Conservation (phyloP, 2,329 filamentous ascomycete genomes). For the Stemphylium vesicarium region DNA sequence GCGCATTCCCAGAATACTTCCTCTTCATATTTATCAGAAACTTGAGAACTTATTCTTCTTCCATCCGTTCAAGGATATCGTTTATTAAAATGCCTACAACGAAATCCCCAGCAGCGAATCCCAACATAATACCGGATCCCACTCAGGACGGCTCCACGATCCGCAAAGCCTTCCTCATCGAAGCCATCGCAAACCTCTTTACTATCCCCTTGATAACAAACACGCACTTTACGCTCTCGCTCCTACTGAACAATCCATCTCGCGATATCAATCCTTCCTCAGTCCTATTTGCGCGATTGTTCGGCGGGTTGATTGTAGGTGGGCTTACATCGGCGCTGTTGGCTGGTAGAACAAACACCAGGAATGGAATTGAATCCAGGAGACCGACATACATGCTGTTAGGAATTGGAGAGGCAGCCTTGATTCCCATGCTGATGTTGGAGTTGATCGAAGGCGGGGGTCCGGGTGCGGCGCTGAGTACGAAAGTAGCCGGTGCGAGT, state of each 20-base stretch:
- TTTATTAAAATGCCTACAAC: neutral
- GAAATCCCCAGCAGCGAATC: conserved; percentile 32
- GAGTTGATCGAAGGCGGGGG: conserved; percentile 27
- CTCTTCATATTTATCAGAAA: neutral
- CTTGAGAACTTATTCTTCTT: neutral
- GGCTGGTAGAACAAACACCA: conserved; percentile 28
- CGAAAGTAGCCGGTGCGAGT: conserved; percentile 20
- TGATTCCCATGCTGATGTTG: conserved; percentile 29
- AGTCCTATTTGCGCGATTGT: conserved; percentile 33
- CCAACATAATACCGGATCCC: conserved; percentile 22
- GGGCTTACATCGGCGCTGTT: conserved; percentile 33
- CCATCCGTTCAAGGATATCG: neutral
- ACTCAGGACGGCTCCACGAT: conserved; percentile 24
- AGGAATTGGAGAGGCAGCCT: conserved; percentile 26
- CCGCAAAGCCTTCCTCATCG: conserved; percentile 35
- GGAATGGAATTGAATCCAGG: conserved; percentile 34
- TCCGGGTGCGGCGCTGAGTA: conserved; percentile 26
- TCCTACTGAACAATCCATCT: conserved; percentile 26
- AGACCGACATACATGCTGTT: conserved; percentile 32
- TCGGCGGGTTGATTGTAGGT: conserved; percentile 31
- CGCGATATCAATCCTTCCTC: conserved; percentile 30
- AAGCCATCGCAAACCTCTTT: conserved; percentile 37
- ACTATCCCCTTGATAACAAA: conserved; percentile 34
- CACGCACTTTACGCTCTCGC: conserved; percentile 27
- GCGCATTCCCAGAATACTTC: no score